A percentile compares a stretch with the other conserved stretches of the same genome.
Conservation (phyloP, 306 rosid genomes). For the Quillaja saponaria region DNA sequence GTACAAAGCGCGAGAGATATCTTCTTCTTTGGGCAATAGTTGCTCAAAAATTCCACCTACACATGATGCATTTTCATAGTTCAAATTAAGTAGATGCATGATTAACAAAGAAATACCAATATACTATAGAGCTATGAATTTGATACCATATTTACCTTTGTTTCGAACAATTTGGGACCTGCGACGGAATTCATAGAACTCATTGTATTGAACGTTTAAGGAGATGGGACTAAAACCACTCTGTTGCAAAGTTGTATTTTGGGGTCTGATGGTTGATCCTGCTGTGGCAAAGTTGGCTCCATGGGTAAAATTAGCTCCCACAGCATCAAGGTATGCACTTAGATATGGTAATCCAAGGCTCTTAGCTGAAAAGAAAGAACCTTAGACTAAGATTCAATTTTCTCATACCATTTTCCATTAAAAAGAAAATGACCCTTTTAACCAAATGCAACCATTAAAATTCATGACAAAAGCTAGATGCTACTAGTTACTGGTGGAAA, state of each 20-base stretch:
- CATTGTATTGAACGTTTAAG: conserved; percentile 59
- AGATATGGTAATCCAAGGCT: conserved; percentile 59
- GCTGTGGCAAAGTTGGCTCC: conserved; percentile 91
- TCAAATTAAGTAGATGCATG: too few species aligned
- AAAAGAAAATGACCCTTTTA: too few species aligned
- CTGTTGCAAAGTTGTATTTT: conserved; percentile 64
- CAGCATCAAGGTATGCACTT: conserved; percentile 65
- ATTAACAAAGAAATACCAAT: too few species aligned
- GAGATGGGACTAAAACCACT: conserved; percentile 75
- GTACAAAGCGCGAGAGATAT: conserved; percentile 57
- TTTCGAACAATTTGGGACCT: conserved; percentile 49
- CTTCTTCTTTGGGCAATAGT: conserved; percentile 52
- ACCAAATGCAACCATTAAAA: too few species aligned
- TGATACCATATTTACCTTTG: conserved; percentile 40
- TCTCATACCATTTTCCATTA: too few species aligned
- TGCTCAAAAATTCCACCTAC: conserved; percentile 47
- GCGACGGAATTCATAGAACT: conserved; percentile 60
- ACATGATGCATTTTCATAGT: too few species aligned
- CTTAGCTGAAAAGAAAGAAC: conserved; percentile 57
- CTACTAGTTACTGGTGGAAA: too few species aligned
- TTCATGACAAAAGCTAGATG: too few species aligned
- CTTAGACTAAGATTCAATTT: too few species aligned
- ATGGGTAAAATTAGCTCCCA: conserved; percentile 68
- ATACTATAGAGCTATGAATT: too few species aligned
- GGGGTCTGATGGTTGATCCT: conserved; percentile 80